These are phyloP conservation scores for Podospora pseudocomata DNA, from an alignment of 495 filamentous ascomycete genomes.

Conservation along the genomic window DNA sequence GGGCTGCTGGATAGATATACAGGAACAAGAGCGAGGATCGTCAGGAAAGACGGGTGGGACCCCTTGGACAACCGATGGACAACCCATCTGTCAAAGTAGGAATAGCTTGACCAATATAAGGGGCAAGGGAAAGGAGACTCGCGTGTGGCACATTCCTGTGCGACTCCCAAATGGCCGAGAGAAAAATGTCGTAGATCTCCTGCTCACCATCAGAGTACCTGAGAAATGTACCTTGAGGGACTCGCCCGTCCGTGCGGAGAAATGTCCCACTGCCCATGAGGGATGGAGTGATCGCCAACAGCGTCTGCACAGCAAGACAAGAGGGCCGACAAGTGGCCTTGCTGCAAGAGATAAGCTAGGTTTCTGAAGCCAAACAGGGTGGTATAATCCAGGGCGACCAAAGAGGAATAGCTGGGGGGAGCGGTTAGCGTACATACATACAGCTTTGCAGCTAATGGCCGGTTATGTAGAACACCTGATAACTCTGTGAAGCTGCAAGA, in stretches of 20 bases:
- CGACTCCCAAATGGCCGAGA: constrained; percentile 16
- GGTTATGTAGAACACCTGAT: not conserved
- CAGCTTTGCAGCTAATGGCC: not conserved
- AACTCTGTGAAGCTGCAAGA: constrained; percentile 4
- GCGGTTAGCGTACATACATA: not conserved
- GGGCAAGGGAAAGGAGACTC: constrained; percentile 20
- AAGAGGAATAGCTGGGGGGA: constrained; percentile 11
- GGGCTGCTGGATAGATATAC: constrained; percentile 24
- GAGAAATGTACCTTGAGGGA: constrained; percentile 4
- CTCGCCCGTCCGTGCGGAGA: constrained; percentile 14
- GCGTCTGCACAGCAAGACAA: constrained; percentile 11
- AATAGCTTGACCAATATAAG: constrained; percentile 30
- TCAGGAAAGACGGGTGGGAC: constrained; percentile 8
- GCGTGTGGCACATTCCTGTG: constrained; percentile 23
- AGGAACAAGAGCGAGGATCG: constrained; percentile 16
- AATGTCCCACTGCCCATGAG: constrained; percentile 3
- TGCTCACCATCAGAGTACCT: constrained; percentile 9
- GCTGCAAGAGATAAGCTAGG: not conserved
- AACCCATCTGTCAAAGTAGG: constrained; percentile 16
- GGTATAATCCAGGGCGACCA: constrained; percentile 9
- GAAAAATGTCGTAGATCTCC: not conserved
- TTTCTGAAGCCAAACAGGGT: constrained; percentile 10
- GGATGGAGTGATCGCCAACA: constrained; percentile 6
- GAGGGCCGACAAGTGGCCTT: constrained; percentile 1
- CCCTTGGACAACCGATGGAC: constrained; percentile 25